Conservation (phyloP, 805 yeast species). For the Hanseniaspora valbyensis region DNA sequence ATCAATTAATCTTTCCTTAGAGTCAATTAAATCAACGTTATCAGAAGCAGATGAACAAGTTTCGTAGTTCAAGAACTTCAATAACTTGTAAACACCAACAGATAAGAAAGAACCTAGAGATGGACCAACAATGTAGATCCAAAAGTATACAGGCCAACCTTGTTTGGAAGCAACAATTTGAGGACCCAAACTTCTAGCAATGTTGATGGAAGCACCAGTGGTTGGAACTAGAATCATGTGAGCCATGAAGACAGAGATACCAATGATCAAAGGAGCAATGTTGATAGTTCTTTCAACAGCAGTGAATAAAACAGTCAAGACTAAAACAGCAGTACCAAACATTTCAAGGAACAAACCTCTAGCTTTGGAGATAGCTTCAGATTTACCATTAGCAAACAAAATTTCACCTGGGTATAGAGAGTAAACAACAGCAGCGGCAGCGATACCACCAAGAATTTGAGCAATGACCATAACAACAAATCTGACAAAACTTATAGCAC, state of each 20-base stretch:
- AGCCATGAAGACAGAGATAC: conserved; percentile 68
- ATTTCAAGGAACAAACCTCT: conserved; percentile 76
- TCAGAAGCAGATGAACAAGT: conserved; percentile 26
- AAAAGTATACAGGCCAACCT: conserved; percentile 70
- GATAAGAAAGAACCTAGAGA: conserved; percentile 58
- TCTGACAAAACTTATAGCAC: conserved; percentile 64
- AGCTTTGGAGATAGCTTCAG: conserved; percentile 57
- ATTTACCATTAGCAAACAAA: conserved; percentile 58
- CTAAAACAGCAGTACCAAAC: conserved; percentile 62
- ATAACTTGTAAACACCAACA: conserved; percentile 52
- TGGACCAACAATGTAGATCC: conserved; percentile 94
- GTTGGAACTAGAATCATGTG: conserved; percentile 71
- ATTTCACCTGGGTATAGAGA: conserved; percentile 78
- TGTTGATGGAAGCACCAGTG: conserved; percentile 88
- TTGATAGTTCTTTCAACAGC: conserved; percentile 74
- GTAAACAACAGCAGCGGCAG: conserved; percentile 80
- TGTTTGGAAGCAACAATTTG: conserved; percentile 46
- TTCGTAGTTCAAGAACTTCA: conserved; percentile 57
- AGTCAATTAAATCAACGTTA: conserved; percentile 2
- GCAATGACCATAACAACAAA: conserved; percentile 53
- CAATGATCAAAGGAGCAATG: conserved; percentile 75
- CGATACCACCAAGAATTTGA: conserved; percentile 77
- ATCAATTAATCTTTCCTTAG: conserved; percentile 3
- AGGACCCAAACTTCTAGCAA: conserved; percentile 84
- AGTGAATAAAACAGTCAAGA: conserved; percentile 65